phyloP scores from a whole-genome alignment of 768 basidiomycete genomes.

The Lactarius hengduanensis region DNA sequence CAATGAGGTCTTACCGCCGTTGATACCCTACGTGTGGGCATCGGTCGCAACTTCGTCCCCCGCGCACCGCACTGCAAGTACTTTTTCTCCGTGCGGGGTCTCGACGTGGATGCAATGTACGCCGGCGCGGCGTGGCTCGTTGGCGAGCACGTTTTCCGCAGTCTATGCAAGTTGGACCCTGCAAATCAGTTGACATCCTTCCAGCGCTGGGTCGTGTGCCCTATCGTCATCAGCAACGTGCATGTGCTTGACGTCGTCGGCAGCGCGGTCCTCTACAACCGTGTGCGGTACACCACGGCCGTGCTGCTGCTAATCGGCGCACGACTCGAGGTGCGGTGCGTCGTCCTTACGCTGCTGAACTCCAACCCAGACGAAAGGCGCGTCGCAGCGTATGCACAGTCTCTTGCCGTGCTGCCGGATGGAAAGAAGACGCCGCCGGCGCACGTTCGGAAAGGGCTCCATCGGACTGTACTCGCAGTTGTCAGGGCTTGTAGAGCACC shows the following conservation, averaged over 20 bases:
- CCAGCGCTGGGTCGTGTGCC: constrained; percentile 40
- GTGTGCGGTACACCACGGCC: constrained; percentile 93
- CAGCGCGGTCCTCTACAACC: constrained; percentile 82
- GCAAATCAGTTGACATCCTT: constrained; percentile 88
- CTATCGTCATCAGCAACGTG: too few species aligned
- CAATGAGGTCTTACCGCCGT: constrained; percentile 84
- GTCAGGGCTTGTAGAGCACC: constrained; percentile 43
- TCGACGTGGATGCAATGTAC: constrained; percentile 76
- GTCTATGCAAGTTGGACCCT: constrained; percentile 91
- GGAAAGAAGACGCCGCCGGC: constrained; percentile 41
- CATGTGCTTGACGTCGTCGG: too few species aligned
- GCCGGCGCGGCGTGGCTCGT: constrained; percentile 67
- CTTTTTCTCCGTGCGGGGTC: constrained; percentile 71
- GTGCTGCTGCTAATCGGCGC: constrained; percentile 85
- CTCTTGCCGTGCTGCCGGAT: not conserved
- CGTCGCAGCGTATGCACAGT: not conserved
- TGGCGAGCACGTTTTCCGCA: constrained; percentile 94
- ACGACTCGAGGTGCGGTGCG: constrained; percentile 67
- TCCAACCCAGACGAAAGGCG: constrained; percentile 43
- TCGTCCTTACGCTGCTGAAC: constrained; percentile 75
- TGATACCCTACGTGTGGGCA: constrained; percentile 94
- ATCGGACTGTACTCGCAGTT: constrained; percentile 26
- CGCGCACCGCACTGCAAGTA: constrained; percentile 94
- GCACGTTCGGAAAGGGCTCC: constrained; percentile 37
- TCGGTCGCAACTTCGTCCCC: constrained; percentile 79